These are phyloP conservation scores for Didymosphaeria variabile DNA, from an alignment of 2,329 filamentous ascomycete species.

Conservation along the genomic window DNA sequence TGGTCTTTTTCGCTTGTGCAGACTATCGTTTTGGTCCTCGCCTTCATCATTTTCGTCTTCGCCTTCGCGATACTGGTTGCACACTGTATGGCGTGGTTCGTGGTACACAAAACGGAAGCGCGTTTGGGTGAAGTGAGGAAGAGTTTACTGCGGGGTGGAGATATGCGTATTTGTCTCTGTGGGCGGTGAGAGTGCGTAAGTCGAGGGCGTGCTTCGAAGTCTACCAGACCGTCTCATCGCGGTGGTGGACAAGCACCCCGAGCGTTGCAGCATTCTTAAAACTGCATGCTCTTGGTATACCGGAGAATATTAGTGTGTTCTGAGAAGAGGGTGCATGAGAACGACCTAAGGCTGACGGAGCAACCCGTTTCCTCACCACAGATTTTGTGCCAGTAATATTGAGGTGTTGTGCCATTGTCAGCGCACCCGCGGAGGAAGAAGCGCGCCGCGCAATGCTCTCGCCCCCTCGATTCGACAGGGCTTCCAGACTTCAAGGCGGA, in stretches of 20 bases:
- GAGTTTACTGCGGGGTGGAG: conserved; percentile 36
- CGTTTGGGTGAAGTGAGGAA: conserved; percentile 33
- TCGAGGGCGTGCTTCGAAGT: not conserved
- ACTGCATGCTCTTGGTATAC: no score
- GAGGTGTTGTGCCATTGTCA: not conserved
- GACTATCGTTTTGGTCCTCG: conserved; percentile 17
- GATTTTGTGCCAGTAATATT: not conserved
- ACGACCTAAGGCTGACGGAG: no score
- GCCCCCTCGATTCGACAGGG: no score
- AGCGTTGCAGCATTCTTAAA: no score
- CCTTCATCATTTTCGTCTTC: conserved; percentile 27
- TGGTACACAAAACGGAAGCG: conserved; percentile 42
- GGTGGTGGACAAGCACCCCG: no score
- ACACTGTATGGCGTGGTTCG: conserved; percentile 38
- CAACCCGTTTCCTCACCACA: not conserved
- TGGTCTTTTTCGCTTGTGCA: conserved; percentile 14
- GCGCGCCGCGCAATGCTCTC: not conserved
- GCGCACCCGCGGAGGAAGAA: not conserved
- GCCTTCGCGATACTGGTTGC: conserved; percentile 33
- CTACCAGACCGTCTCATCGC: no score
- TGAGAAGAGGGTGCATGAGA: no score
- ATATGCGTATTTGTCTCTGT: conserved; percentile 46
- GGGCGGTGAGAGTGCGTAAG: conserved; percentile 13
- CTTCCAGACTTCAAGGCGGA: not conserved
- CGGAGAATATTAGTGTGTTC: no score